Percentiles rank a stretch among this genome's conserved stretches.
Conservation (phyloP, 345 rosid species). For the Triadica sebifera region DNA sequence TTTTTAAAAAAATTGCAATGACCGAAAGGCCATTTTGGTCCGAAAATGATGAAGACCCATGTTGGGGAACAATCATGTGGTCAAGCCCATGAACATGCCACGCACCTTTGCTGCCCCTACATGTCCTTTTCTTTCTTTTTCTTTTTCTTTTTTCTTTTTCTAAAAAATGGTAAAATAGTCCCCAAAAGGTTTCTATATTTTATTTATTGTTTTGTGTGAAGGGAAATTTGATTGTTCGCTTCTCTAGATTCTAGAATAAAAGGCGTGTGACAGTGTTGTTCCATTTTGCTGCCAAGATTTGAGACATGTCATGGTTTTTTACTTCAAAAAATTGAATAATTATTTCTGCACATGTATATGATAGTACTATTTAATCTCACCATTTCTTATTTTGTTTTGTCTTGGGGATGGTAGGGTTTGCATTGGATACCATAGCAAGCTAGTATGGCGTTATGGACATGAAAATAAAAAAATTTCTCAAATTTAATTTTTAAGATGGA, state of each 20-base stretch:
- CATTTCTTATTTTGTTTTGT: no score
- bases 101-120: slow-evolving; percentile 5
- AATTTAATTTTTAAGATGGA: no score
- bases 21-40: slow-evolving; percentile 3
- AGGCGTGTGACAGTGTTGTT: background rate
- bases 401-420: no score
- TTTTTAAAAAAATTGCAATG: no score
- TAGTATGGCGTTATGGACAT: no score
- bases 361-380: no score
- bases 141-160: background rate
- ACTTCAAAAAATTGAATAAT: no score
- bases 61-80: slow-evolving; percentile 10
- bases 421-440: no score
- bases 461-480: no score
- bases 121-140: background rate
- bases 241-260: background rate
- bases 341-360: no score
- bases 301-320: slow-evolving; percentile 18
- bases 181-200: no score
- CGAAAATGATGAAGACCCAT: slow-evolving; percentile 4
- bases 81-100: slow-evolving; percentile 12
- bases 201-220: background rate
- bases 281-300: background rate
- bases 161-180: no score
- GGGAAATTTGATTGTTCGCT: background rate